phyloP scores from a whole-genome alignment of 176 grass and related monocot species.

The Areca catechu region DNA sequence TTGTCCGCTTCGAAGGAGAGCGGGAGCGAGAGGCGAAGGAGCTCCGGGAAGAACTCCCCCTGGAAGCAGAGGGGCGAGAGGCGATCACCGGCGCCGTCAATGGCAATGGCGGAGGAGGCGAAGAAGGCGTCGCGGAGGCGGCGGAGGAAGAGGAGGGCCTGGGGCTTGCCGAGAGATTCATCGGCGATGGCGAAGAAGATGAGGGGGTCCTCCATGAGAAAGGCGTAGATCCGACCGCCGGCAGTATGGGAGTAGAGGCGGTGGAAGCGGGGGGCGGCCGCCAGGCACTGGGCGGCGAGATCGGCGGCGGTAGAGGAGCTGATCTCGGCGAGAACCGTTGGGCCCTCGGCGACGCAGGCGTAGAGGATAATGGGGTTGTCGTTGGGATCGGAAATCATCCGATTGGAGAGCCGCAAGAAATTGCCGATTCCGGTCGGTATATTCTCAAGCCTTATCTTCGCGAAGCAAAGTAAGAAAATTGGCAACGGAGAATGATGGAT shows the following conservation, averaged over 20 bases:
- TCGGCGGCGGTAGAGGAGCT: neutral
- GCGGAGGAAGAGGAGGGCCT: neutral
- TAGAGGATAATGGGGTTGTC: conserved; percentile 11
- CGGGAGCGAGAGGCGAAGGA: conserved; percentile 5
- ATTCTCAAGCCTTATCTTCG: too few species aligned
- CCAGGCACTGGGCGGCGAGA: neutral
- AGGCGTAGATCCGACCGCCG: conserved; percentile 16
- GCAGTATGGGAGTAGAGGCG: conserved; percentile 8
- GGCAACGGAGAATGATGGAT: too few species aligned
- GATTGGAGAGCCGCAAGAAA: too few species aligned
- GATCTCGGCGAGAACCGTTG: conserved; percentile 14
- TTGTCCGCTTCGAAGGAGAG: neutral
- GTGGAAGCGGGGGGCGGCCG: conserved; percentile 7
- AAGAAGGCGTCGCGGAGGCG: conserved; percentile 4
- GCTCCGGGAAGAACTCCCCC: conserved; percentile 12
- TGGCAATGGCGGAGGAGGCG: neutral
- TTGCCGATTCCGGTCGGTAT: too few species aligned
- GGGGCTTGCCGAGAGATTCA: neutral
- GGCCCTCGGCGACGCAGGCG: conserved; percentile 16
- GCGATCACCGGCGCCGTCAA: too few species aligned
- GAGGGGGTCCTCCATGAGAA: conserved; percentile 15
- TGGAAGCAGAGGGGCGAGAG: conserved; percentile 2
- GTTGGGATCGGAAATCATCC: neutral
- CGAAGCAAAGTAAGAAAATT: too few species aligned
- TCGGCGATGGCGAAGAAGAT: conserved; percentile 14